Evolutionary conservation across 2,329 filamentous ascomycete species (phyloP), one percentile per base, ranked within the genome.

Genomic region (Aspergillus novoparasiticus): DNA sequence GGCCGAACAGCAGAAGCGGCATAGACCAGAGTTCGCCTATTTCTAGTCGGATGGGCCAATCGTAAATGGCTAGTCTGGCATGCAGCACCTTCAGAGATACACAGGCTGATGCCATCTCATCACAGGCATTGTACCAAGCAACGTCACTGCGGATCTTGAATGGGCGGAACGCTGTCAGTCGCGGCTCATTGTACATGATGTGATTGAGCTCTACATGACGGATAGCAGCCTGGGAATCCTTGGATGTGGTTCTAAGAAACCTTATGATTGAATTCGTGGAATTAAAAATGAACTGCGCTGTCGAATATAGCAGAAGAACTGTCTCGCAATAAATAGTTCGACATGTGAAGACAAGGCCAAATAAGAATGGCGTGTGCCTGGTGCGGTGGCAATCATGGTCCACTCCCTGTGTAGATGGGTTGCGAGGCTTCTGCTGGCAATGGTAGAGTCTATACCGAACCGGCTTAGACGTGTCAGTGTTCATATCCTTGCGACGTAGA

Each of bases 261-360:
- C 60, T 61, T 6, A 54, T 26, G 10, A 67, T 55, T 5, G 67
- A 45, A 14, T 65, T 66, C 5, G 68, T 58, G 3, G 66, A 64
- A 14, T 45, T 53, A 51, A 73, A 72, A 32, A 73, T 63, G 54
- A 73, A 73, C 28, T 73, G 70, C 10, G 65, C 69, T 21, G 53
- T 67, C 2, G 65, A 62, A 77, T 90, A 92, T 74, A 92, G 90
- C 65, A 84, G 81, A 68, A 88, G 84, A 0, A 86, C 85, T 1
- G 89, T 87, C 75, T 93, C 90, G 19, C 76, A 73, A 70, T 90
- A 86, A 46, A 91, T 79, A 58, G 83, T 84, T 58, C 82, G 84
- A 72, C 85, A 90, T 34, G 86, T 86, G 55, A 86, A 82, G 66
- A 92, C 81, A 32, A 91, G 80, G 1, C 82, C 80, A 19, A 93